These are phyloP conservation scores for Blastobotrys chiropterorum DNA, from an alignment of 805 yeast species.

Conservation along the genomic window DNA sequence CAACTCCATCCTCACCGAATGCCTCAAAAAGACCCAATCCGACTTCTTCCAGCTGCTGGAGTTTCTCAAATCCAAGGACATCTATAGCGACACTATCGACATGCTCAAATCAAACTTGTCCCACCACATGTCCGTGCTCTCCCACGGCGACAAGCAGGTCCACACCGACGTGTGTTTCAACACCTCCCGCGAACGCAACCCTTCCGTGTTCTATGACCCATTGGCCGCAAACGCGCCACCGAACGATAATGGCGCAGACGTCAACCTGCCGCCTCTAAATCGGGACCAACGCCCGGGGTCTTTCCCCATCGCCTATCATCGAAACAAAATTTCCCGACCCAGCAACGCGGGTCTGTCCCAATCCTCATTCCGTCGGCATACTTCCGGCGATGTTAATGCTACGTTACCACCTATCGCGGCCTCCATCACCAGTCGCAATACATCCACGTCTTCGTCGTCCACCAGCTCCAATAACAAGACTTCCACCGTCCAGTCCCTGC, in stretches of 20 bases:
- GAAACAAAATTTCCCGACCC: background rate
- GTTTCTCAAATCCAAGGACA: background rate
- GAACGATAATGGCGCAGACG: background rate
- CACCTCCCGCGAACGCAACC: conserved; percentile 15
- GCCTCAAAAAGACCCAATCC: conserved; percentile 11
- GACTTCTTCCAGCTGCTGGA: conserved; percentile 13
- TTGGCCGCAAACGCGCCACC: conserved; percentile 12
- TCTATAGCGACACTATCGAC: background rate
- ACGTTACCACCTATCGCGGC: background rate
- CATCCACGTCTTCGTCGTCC: background rate
- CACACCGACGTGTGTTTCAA: conserved; percentile 4
- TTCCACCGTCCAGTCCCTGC: background rate
- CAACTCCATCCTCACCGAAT: conserved; percentile 11
- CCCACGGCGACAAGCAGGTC: background rate
- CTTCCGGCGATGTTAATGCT: conserved; percentile 13
- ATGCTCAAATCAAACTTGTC: background rate
- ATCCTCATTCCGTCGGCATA: conserved; percentile 16
- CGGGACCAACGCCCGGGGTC: conserved; percentile 26
- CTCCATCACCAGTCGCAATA: background rate
- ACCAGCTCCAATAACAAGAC: background rate
- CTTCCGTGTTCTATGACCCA: conserved; percentile 21
- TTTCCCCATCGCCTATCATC: conserved; percentile 16
- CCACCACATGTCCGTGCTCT: conserved; percentile 1
- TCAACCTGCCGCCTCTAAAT: conserved; percentile 11
- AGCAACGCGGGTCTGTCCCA: conserved; percentile 3